Evolutionary conservation across 2,329 filamentous ascomycete genomes (phyloP).

Genomic region (Trichoderma gracile): DNA sequence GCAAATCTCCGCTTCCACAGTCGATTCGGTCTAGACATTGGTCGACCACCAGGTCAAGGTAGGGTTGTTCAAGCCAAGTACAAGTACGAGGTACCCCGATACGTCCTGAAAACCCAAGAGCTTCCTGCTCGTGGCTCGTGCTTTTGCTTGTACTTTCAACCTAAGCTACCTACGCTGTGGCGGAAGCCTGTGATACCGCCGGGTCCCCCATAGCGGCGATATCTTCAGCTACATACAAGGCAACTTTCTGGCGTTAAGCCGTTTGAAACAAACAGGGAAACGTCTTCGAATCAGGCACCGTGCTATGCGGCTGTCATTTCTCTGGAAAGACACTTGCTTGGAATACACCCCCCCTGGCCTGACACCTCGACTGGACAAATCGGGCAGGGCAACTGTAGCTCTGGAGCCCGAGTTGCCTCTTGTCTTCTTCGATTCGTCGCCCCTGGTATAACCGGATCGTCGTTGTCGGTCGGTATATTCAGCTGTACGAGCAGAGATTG

Average conservation of each 20-base stretch:
- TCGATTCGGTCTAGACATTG: constrained; percentile 3
- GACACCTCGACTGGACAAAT: neutral
- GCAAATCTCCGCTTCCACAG: constrained; percentile 23
- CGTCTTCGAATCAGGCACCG: neutral
- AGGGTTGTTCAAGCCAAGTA: constrained; percentile 6
- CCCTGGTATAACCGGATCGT: neutral
- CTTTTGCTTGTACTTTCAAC: constrained; percentile 14
- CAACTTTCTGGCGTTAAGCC: neutral
- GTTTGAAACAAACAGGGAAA: neutral
- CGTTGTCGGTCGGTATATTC: constrained; percentile 6
- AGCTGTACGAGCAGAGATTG: constrained; percentile 11
- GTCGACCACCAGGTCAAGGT: neutral
- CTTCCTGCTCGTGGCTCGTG: constrained; percentile 15
- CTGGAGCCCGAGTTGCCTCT: neutral
- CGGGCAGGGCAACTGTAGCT: constrained; percentile 18
- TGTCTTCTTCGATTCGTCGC: constrained; percentile 4
- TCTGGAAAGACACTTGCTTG: neutral
- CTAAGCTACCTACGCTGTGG: constrained; percentile 7
- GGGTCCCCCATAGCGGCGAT: neutral
- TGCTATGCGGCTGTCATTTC: neutral
- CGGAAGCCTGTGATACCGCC: constrained; percentile 17
- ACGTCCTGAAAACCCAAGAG: constrained; percentile 4
- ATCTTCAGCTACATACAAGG: constrained; percentile 1
- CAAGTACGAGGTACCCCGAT: constrained; percentile 1
- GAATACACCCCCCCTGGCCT: neutral